These are phyloP conservation scores for Hymenoscyphus linearis DNA, from an alignment of 2,329 filamentous ascomycete genomes.

Conservation along the genomic window DNA sequence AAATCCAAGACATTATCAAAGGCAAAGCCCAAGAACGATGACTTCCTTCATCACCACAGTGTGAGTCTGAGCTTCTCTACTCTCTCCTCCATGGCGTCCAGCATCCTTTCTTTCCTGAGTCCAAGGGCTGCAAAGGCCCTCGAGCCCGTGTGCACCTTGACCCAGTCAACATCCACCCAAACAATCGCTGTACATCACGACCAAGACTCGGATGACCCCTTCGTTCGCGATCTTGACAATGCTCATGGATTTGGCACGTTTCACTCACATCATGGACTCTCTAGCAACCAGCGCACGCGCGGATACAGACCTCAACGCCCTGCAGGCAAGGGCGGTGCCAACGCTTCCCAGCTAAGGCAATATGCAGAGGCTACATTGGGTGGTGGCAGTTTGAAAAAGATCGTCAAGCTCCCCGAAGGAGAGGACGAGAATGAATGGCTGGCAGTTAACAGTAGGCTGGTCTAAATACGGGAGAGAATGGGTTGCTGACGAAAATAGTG, in stretches of 20 bases:
- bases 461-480: neutral
- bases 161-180: slow-evolving; percentile 29
- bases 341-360: slow-evolving; percentile 79
- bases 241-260: slow-evolving; percentile 30
- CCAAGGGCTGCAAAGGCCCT: slow-evolving; percentile 16
- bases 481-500: slow-evolving; percentile 54
- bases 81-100: slow-evolving; percentile 29
- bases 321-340: slow-evolving; percentile 70
- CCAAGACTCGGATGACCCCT: slow-evolving; percentile 21
- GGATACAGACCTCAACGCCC: slow-evolving; percentile 85
- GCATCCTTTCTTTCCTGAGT: slow-evolving; percentile 35
- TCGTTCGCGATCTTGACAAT: slow-evolving; percentile 37
- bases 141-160: slow-evolving; percentile 25
- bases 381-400: slow-evolving; percentile 89
- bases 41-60: slow-evolving; percentile 77
- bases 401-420: slow-evolving; percentile 93
- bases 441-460: slow-evolving; percentile 81
- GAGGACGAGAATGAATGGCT: slow-evolving; percentile 98
- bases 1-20: slow-evolving; percentile 1
- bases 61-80: slow-evolving; percentile 59
- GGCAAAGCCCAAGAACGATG: slow-evolving; percentile 44
- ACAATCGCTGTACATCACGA: slow-evolving; percentile 15
- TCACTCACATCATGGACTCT: slow-evolving; percentile 31
- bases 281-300: slow-evolving; percentile 78
- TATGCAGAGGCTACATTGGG: slow-evolving; percentile 97